These are phyloP conservation scores for Diophrys sp. DNA, from an alignment of 73 alveolate species.

Conservation along the genomic window DNA sequence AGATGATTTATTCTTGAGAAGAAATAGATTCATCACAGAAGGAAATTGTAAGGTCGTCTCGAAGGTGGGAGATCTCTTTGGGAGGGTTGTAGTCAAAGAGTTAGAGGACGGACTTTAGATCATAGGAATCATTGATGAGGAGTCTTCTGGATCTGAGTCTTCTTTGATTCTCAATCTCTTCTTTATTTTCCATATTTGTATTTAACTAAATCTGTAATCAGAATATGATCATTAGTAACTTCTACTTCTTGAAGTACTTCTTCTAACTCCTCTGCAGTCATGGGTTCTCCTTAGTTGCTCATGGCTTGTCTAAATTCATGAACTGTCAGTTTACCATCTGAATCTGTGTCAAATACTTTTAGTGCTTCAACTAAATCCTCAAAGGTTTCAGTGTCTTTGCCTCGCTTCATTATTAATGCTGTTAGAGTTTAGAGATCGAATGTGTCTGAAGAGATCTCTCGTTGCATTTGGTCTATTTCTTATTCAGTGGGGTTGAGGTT, in stretches of 20 bases:
- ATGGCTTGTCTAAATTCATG: conserved; percentile 64
- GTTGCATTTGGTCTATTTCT: conserved; percentile 81
- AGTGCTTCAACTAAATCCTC: conserved; percentile 75
- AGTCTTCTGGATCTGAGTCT: too few species aligned
- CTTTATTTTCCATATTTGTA: too few species aligned
- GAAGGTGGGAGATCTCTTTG: too few species aligned
- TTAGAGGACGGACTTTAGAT: too few species aligned
- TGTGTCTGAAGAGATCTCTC: conserved; percentile 79
- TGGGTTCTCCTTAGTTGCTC: conserved; percentile 68
- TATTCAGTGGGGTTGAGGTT: conserved; percentile 78
- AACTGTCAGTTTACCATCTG: conserved; percentile 60
- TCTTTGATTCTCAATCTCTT: too few species aligned
- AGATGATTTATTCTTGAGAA: too few species aligned
- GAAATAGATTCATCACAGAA: too few species aligned
- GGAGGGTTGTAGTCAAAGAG: too few species aligned
- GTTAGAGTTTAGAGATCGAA: conserved; percentile 72
- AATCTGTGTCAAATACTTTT: conserved; percentile 66
- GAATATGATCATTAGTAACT: not conserved
- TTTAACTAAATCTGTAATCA: not conserved
- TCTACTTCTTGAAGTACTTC: conserved; percentile 43
- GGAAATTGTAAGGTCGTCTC: too few species aligned
- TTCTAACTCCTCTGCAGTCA: conserved; percentile 73
- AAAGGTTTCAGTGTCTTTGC: conserved; percentile 62
- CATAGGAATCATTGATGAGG: too few species aligned
- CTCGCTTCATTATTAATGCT: conserved; percentile 67